phyloP scores from a whole-genome alignment of 2,329 filamentous ascomycete species.

The Ophiocordyceps australis region DNA sequence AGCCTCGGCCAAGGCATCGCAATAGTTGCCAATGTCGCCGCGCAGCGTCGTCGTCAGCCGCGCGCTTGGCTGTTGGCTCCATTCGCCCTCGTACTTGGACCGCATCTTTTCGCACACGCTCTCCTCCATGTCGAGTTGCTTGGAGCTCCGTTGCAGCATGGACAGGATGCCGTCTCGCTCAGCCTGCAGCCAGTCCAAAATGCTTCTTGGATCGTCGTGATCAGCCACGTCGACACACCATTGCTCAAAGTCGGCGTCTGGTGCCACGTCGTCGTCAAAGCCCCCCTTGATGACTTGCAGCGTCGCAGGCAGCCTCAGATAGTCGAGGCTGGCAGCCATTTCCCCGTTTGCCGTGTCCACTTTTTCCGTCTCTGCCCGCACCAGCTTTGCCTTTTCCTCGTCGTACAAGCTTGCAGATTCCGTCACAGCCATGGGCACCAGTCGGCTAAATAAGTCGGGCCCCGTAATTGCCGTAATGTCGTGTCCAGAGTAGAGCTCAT shows the following conservation, averaged over 20 bases:
- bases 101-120: conserved; percentile 98
- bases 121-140: conserved; percentile 91
- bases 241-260: conserved; percentile 77
- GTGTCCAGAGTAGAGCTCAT: conserved; percentile 89
- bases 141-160: conserved; percentile 61
- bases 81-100: conserved; percentile 87
- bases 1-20: conserved; percentile 78
- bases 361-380: conserved; percentile 82
- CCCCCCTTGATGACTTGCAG: conserved; percentile 85
- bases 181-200: conserved; percentile 61
- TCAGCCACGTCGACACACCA: conserved; percentile 91
- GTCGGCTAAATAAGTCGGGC: conserved; percentile 90
- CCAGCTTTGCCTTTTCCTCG: conserved; percentile 92
- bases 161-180: conserved; percentile 61
- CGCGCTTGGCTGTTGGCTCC: conserved; percentile 93
- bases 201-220: conserved; percentile 59
- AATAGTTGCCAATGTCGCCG: conserved; percentile 73
- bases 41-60: conserved; percentile 74
- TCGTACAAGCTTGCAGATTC: conserved; percentile 95
- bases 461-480: conserved; percentile 96
- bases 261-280: conserved; percentile 71
- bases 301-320: conserved; percentile 75
- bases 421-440: conserved; percentile 88
- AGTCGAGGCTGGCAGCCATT: conserved; percentile 89
- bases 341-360: conserved; percentile 88